These are phyloP conservation scores for Hirsutella thompsonii DNA, from an alignment of 2,329 filamentous ascomycete species.

Conservation along the genomic window DNA sequence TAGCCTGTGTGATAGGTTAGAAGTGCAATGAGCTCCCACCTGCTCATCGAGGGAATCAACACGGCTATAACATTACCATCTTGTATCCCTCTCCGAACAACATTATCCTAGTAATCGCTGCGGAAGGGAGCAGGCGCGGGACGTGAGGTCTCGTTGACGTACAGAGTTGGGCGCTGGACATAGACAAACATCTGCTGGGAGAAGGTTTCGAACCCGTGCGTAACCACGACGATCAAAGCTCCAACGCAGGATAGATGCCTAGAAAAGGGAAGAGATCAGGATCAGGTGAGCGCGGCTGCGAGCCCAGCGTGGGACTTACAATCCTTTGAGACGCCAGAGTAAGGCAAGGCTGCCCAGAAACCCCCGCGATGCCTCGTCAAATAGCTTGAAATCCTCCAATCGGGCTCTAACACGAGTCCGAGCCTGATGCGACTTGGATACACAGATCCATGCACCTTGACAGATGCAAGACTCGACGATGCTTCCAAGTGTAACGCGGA, in stretches of 20 bases:
- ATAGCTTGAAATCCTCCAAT: slow-evolving; percentile 24
- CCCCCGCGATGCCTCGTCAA: slow-evolving; percentile 23
- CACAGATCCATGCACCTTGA: slow-evolving; percentile 27
- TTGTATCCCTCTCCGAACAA: slow-evolving; percentile 11
- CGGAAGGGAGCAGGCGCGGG: slow-evolving; percentile 15
- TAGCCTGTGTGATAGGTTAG: slow-evolving; percentile 4
- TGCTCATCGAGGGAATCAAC: too few relatives aligned
- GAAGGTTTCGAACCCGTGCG: slow-evolving; percentile 24
- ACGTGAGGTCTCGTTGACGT: slow-evolving; percentile 6
- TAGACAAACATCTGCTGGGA: slow-evolving; percentile 24
- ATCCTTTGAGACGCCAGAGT: slow-evolving; percentile 21
- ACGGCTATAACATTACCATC: background rate
- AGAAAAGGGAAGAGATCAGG: background rate
- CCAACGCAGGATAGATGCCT: slow-evolving; percentile 25
- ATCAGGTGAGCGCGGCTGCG: slow-evolving; percentile 1
- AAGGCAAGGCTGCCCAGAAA: slow-evolving; percentile 20
- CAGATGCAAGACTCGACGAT: slow-evolving; percentile 22
- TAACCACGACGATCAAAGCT: slow-evolving; percentile 20
- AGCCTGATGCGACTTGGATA: slow-evolving; percentile 19
- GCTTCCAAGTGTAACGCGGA: slow-evolving; percentile 20
- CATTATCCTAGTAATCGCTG: slow-evolving; percentile 22
- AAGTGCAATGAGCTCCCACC: too few relatives aligned
- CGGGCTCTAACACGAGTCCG: slow-evolving; percentile 17
- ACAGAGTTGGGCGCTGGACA: slow-evolving; percentile 12
- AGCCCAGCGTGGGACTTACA: slow-evolving; percentile 10